Base-by-base conservation (phyloP, 2,329 filamentous ascomycete species). In the Talaromyces sp. region DNA sequence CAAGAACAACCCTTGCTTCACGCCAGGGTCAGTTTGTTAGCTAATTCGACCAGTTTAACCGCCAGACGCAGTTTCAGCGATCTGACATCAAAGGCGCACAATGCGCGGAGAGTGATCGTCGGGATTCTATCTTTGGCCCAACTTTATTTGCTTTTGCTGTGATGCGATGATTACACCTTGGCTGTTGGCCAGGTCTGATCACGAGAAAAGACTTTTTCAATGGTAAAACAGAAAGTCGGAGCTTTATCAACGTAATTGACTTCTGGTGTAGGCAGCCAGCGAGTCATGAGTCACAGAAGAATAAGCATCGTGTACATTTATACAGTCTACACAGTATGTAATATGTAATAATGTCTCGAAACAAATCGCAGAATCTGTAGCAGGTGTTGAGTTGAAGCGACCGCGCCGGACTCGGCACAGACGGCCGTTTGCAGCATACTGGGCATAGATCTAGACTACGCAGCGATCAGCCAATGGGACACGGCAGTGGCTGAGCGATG, bases 31-130 rank as follows among this genome's bases (percentile, higher is more conserved):
- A 1, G 9, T 13, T 37, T 37, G 35, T 3, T 37, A 13, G 9
- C 13, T 10, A 31, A n/a, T 50, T 33, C n/a, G 22, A 52, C 49
- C 16, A 52, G 49, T 13, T 16, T 56, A 56, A 37, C 52, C 52
- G 52, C 52, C 52, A 56, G 52, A 39, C 33, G 52, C 33, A 37
- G 52, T 56, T 56, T 56, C 52, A 56, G 52, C 52, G 33, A 56
- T 56, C 52, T 39, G 52, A 39, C 52, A 56, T 56, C 52, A 56
- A 56, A 35, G 52, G n/a, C 31, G 52, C 50, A 22, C 1, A 14
- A 41, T 41, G 39, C 39, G 10, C 14, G 13, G 39, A 14, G 39
- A 14, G 14, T 39, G 52, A 56, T 37, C 33, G 33, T 22, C 52
- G 31, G 50, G 16, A 16, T 39, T 33, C n/a, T 39, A 13, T 56